Evolutionary conservation across 202 grass and related monocot species (phyloP).

Genomic region (Bolboschoenoplectus hybrid): DNA sequence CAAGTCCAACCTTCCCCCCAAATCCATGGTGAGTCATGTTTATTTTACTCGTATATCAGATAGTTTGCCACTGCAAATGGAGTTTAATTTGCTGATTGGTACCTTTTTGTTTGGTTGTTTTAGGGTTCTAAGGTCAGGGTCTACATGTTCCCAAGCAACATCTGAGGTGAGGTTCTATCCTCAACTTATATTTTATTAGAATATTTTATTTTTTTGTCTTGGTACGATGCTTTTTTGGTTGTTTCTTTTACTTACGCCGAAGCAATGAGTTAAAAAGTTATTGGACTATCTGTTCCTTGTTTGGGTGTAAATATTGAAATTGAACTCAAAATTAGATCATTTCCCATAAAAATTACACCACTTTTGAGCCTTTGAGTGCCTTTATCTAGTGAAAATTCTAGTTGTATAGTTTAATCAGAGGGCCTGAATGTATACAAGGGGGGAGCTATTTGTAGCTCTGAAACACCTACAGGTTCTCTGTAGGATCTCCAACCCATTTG

Average conservation of each 20-base stretch:
- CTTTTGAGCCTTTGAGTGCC: neutral
- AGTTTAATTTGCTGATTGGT: slow-evolving; percentile 2
- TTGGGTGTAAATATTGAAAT: slow-evolving; percentile 9
- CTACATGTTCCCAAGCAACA: slow-evolving; percentile 79
- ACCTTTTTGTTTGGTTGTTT: neutral
- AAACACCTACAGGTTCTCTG: slow-evolving; percentile 92
- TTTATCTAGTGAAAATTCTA: neutral
- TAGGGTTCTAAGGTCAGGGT: slow-evolving; percentile 74
- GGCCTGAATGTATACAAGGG: slow-evolving; percentile 57
- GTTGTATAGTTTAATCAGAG: neutral
- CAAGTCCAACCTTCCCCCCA: slow-evolving; percentile 66
- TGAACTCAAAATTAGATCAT: neutral
- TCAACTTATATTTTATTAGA: neutral
- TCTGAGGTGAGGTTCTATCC: slow-evolving; percentile 49
- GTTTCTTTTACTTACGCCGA: neutral
- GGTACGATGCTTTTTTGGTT: neutral
- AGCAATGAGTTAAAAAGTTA: neutral
- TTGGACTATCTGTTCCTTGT: neutral
- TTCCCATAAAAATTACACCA: neutral
- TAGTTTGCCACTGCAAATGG: neutral
- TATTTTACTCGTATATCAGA: neutral
- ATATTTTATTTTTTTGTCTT: neutral
- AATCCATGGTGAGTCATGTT: slow-evolving; percentile 53
- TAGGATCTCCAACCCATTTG: slow-evolving; percentile 61
- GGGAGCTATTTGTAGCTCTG: slow-evolving; percentile 74